These are phyloP conservation scores for Termitomyces bulborhizus DNA, from an alignment of 768 basidiomycete genomes.

Conservation along the genomic window DNA sequence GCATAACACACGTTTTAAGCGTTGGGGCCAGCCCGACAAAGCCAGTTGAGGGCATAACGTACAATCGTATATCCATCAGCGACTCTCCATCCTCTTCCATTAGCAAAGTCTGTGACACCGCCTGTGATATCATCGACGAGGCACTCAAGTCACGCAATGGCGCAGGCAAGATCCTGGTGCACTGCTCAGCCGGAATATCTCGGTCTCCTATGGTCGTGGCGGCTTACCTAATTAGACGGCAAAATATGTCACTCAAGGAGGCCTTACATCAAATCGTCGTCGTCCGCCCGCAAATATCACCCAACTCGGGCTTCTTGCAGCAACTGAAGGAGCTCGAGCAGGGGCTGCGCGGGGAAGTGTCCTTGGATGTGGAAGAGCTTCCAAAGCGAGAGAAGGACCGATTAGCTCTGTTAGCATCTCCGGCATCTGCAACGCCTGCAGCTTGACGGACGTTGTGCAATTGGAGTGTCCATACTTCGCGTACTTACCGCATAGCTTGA, in stretches of 20 bases:
- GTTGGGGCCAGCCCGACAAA: background rate
- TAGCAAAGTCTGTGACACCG: background rate
- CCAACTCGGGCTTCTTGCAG: background rate
- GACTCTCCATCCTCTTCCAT: background rate
- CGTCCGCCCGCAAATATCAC: background rate
- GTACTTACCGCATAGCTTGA: background rate
- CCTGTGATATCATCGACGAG: background rate
- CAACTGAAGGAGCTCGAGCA: background rate
- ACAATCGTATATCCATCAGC: background rate
- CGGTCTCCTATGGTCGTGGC: background rate
- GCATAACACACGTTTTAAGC: background rate
- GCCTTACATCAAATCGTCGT: background rate
- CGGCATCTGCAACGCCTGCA: background rate
- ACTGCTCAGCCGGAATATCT: background rate
- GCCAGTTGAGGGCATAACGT: background rate
- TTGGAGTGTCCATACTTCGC: background rate
- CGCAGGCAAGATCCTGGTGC: background rate
- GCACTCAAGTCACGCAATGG: background rate
- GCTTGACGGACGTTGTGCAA: background rate
- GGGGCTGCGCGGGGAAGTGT: background rate
- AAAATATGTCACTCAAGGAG: background rate
- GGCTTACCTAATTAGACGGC: background rate
- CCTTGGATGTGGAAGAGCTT: background rate
- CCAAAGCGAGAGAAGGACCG: background rate
- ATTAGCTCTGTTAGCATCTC: background rate